Base-by-base conservation (phyloP, 2,329 filamentous ascomycete genomes). In the Escovopsis sp. region DNA sequence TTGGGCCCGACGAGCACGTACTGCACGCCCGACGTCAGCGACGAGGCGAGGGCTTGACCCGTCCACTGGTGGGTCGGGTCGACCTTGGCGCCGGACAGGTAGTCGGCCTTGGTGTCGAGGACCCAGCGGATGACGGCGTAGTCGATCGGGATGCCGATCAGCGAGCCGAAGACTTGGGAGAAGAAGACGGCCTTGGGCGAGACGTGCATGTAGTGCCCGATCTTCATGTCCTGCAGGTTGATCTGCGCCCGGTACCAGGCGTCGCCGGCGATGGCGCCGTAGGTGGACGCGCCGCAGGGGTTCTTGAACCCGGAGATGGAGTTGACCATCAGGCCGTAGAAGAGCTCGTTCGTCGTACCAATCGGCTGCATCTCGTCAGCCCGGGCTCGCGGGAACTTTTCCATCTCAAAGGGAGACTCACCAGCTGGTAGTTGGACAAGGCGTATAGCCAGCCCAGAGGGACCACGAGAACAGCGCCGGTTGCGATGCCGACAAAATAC, bases 121-220 rank as follows among this genome's bases (percentile, higher is more conserved):
- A 77, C 67, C 75, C 75, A 79, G 34, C 70, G 66, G 38, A 79
- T 69, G 19, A 77, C 72, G 5, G 64, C 73, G 42, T 78, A 79
- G 52, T 79, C 76, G 48, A 78, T 69, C 0, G 75, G 74, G 6
- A 79, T 65, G 5, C 74, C 75, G 36, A 79, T 61, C 7, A 73
- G 57, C 12, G 70, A 72, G 4, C 73, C 75, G 30, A 77, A 73
- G 4, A 79, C 62, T 50, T 79, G 75, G 2, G 71, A 72, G 53
- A 77, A 74, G 59, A 80, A 78, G 6, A 77, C 68, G 0, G 68
- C 62, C 11, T 70, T 68, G 2, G 75, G 75, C 0, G 74, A 72
- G 0, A 79, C 64, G 42, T 79, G 73, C 68, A 76, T 75, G 48
- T 78, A 79, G 48, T 78, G 73, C 0, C 73, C 75, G n/a, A 79